Percentiles rank a stretch among this genome's conserved stretches.
These are phyloP conservation scores for Trypanosoma platydactyli DNA, from an alignment of 208 protist species.

Conservation along the genomic window DNA sequence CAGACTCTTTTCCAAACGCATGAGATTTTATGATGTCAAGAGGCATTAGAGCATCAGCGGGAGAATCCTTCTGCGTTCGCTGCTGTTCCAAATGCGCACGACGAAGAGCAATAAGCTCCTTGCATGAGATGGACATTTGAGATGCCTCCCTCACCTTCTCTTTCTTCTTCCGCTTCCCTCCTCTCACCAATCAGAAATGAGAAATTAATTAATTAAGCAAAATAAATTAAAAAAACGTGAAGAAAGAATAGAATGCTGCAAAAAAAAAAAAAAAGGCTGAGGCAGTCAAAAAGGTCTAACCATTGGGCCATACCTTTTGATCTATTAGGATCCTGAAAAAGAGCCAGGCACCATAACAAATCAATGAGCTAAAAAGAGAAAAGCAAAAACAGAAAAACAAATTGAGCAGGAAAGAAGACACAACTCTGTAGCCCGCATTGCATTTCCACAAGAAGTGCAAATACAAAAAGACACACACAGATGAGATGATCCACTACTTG, in stretches of 20 bases:
- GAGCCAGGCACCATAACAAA: background rate
- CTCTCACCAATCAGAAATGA: background rate
- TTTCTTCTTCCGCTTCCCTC: too few species aligned
- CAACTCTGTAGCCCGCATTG: background rate
- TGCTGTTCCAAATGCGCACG: conserved; percentile 67
- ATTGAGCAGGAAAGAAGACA: conserved; percentile 12
- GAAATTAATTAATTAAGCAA: conserved; percentile 12
- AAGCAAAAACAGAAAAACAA: conserved; percentile 11
- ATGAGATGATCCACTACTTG: conserved; percentile 46
- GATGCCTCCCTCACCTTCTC: too few species aligned
- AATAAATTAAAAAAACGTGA: conserved; percentile 21
- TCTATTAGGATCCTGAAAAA: background rate
- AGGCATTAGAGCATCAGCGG: background rate
- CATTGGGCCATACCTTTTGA: background rate
- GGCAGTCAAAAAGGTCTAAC: too few species aligned
- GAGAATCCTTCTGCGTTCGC: conserved; percentile 12
- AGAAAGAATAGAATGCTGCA: conserved; percentile 13
- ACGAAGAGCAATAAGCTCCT: conserved; percentile 83
- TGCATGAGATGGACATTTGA: conserved; percentile 83
- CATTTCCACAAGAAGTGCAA: too few species aligned
- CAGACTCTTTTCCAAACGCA: background rate
- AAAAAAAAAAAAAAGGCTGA: conserved; percentile 28
- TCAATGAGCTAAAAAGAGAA: conserved; percentile 26
- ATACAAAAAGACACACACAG: background rate
- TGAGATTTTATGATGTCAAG: background rate